Evolutionary conservation across 805 yeast species (phyloP).

Genomic region (Yamadazyma olivae): DNA sequence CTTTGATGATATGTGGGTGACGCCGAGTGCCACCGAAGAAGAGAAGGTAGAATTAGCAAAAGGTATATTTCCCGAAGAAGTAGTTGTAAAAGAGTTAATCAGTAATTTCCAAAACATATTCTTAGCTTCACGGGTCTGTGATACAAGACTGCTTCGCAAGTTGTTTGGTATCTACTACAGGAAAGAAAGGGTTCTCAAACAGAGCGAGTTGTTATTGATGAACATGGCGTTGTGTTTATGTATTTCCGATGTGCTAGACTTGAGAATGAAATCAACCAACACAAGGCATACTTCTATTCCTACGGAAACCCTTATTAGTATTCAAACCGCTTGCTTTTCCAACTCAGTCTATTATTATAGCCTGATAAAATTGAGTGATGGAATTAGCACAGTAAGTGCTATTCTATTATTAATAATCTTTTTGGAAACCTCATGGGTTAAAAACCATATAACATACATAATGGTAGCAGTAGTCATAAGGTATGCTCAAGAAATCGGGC

Average conservation of each 20-base stretch:
- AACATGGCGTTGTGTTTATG: slow-evolving; percentile 24
- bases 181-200: slow-evolving; percentile 16
- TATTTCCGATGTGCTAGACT: slow-evolving; percentile 19
- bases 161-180: slow-evolving; percentile 24
- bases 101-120: slow-evolving; percentile 21
- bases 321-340: slow-evolving; percentile 19
- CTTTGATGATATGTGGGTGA: slow-evolving; percentile 12
- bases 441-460: slow-evolving; percentile 27
- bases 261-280: slow-evolving; percentile 3
- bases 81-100: slow-evolving; percentile 23
- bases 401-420: slow-evolving; percentile 45
- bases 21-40: slow-evolving; percentile 5
- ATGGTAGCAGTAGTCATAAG: slow-evolving; percentile 32
- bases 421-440: slow-evolving; percentile 27
- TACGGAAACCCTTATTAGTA: slow-evolving; percentile 13
- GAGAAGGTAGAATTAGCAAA: slow-evolving; percentile 5
- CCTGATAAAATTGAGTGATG: slow-evolving; percentile 48
- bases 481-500: slow-evolving; percentile 40
- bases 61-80: slow-evolving; percentile 19
- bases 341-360: slow-evolving; percentile 51
- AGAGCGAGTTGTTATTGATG: slow-evolving; percentile 34
- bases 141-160: slow-evolving; percentile 12
- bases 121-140: slow-evolving; percentile 18
- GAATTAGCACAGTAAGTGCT: slow-evolving; percentile 49
- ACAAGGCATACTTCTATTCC: background rate